These are phyloP conservation scores for Saccharomyces hybrid DNA, from an alignment of 1,139 yeast genomes.

Conservation along the genomic window DNA sequence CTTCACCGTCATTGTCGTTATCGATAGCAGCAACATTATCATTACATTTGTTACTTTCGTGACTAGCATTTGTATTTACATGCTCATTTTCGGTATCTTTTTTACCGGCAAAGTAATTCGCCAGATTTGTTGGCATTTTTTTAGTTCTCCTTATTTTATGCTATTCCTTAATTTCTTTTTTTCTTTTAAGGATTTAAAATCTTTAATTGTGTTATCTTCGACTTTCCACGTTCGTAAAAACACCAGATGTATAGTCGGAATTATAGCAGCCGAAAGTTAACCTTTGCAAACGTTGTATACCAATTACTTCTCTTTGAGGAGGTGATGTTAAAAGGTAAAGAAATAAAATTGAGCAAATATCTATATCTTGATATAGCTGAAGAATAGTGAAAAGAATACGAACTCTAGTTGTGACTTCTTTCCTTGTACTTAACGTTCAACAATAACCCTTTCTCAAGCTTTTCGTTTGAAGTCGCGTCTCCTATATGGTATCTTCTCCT, in stretches of 20 bases:
- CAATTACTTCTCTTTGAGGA: neutral
- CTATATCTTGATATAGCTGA: neutral
- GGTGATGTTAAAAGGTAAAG: neutral
- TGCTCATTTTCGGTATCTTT: constrained; percentile 3
- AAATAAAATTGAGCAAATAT: neutral
- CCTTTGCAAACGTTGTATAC: neutral
- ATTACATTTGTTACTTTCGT: neutral
- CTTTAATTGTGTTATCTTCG: neutral
- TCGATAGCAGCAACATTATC: neutral
- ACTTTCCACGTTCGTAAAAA: neutral
- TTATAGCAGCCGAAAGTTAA: neutral
- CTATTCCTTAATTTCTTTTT: too few species aligned
- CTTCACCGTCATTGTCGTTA: constrained; percentile 15
- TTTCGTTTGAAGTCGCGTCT: neutral
- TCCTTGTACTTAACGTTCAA: neutral
- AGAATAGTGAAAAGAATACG: neutral
- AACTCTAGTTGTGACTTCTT: neutral
- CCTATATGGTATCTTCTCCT: neutral
- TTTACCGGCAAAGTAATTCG: constrained; percentile 2
- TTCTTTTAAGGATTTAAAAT: neutral
- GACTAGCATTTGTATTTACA: constrained; percentile 1
- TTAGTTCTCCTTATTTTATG: neutral
- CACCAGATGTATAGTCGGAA: neutral
- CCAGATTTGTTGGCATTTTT: constrained; percentile 4
- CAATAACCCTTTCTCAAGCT: neutral